Percentiles rank a stretch among this genome's conserved stretches.
These are phyloP conservation scores for Pseudocercospora fijiensis DNA, from an alignment of 2,329 filamentous ascomycete species.

Conservation along the genomic window DNA sequence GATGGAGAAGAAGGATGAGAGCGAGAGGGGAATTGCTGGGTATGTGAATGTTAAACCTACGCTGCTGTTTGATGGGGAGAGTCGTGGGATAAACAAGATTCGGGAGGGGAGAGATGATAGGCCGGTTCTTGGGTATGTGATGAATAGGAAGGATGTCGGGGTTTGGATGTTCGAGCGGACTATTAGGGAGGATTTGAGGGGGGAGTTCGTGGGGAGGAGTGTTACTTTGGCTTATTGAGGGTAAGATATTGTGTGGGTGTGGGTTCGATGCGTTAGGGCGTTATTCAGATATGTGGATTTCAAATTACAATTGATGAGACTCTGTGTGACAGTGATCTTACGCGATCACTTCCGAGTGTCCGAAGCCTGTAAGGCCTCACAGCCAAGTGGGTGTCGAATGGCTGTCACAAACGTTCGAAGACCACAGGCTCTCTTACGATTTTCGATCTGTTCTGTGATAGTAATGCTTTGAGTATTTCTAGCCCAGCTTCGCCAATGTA, in stretches of 20 bases:
- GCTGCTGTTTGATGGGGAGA: conserved; percentile 38
- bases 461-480: too few species aligned
- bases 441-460: too few species aligned
- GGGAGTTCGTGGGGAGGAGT: conserved; percentile 36
- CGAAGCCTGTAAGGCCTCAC: too few species aligned
- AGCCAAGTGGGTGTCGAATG: too few species aligned
- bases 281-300: too few species aligned
- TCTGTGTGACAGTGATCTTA: too few species aligned
- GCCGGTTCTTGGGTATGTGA: conserved; percentile 42
- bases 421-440: too few species aligned
- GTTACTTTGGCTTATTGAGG: conserved; percentile 40
- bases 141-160: conserved; percentile 44
- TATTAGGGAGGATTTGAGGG: conserved; percentile 28
- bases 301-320: too few species aligned
- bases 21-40: conserved; percentile 27
- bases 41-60: conserved; percentile 42
- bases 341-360: too few species aligned
- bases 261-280: neutral
- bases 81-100: conserved; percentile 34
- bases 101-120: conserved; percentile 36
- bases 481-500: too few species aligned
- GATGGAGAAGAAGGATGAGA: conserved; percentile 24
- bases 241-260: neutral
- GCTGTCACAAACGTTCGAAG: too few species aligned
- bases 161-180: conserved; percentile 42